These are phyloP conservation scores for Amoebophrya sp. DNA, from an alignment of 169 alveolate species.

Conservation along the genomic window DNA sequence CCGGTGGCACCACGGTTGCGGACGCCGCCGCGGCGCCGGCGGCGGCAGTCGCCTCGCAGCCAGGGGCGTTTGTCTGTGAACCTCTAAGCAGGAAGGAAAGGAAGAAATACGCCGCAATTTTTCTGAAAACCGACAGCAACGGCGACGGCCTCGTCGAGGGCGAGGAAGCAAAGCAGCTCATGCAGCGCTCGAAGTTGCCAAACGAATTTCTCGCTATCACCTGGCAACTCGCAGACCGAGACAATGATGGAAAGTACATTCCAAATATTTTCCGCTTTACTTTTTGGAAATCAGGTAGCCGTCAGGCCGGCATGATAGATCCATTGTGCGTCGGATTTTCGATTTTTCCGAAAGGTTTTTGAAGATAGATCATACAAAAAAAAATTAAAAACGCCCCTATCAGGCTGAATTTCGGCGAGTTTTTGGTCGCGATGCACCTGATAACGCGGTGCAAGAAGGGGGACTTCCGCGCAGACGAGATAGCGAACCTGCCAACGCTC, in stretches of 20 bases:
- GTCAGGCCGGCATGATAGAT: no score
- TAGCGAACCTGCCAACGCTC: neutral
- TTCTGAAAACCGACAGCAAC: conserved; percentile 27
- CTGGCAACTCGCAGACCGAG: conserved; percentile 41
- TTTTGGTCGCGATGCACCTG: neutral
- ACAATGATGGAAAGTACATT: conserved; percentile 30
- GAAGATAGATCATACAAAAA: no score
- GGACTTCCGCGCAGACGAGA: neutral
- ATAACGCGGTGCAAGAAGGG: neutral
- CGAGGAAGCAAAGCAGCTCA: conserved; percentile 34
- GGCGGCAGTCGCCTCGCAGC: no score
- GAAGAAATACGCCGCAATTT: conserved; percentile 28
- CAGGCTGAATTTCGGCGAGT: neutral
- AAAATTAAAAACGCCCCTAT: no score
- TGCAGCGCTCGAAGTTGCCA: conserved; percentile 9
- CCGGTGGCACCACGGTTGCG: neutral
- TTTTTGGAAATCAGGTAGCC: no score
- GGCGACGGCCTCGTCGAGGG: conserved; percentile 41
- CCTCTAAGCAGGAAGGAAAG: neutral
- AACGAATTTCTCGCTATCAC: conserved; percentile 21
- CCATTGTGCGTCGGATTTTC: no score
- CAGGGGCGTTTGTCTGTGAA: neutral
- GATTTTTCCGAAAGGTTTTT: no score
- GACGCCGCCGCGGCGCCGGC: no score
- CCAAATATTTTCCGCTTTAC: no score